Evolutionary conservation across 179 eudicot species (phyloP).

Genomic region (Beta corolliflora): DNA sequence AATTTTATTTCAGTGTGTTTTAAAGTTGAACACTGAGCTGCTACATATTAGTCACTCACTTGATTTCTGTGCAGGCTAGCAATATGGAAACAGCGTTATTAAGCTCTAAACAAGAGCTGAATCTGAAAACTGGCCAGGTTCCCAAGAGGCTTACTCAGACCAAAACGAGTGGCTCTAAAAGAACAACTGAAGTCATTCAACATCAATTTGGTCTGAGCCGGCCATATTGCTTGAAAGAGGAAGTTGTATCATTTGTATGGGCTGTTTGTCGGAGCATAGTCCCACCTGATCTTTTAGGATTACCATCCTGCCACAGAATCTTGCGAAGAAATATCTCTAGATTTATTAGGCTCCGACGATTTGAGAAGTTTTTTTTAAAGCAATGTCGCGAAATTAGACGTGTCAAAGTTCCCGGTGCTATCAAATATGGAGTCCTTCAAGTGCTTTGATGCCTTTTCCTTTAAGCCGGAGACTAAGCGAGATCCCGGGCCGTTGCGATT

Average conservation of each 20-base stretch:
- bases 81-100: conserved; percentile 1
- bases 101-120: conserved; percentile 11
- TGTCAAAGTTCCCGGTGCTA: conserved; percentile 59
- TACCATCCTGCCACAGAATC: conserved; percentile 57
- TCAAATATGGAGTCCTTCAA: conserved; percentile 45
- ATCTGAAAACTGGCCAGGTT: conserved; percentile 9
- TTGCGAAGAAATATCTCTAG: conserved; percentile 65
- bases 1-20: not conserved
- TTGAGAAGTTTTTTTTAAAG: conserved; percentile 65
- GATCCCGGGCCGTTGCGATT: conserved; percentile 2
- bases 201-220: conserved; percentile 41
- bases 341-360: conserved; percentile 63
- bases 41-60: not conserved
- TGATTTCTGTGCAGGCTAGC: conserved; percentile 29
- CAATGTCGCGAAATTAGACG: conserved; percentile 64
- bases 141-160: too few species aligned
- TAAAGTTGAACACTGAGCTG: not conserved
- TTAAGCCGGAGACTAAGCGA: conserved; percentile 15
- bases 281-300: conserved; percentile 68
- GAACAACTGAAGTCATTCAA: conserved; percentile 26
- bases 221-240: conserved; percentile 51
- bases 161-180: conserved; percentile 10
- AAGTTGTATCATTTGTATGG: conserved; percentile 86
- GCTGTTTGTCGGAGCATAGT: conserved; percentile 77
- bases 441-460: conserved; percentile 20